These are phyloP conservation scores for Penicillium verrucosum DNA, from an alignment of 2,329 filamentous ascomycete species.

Conservation along the genomic window DNA sequence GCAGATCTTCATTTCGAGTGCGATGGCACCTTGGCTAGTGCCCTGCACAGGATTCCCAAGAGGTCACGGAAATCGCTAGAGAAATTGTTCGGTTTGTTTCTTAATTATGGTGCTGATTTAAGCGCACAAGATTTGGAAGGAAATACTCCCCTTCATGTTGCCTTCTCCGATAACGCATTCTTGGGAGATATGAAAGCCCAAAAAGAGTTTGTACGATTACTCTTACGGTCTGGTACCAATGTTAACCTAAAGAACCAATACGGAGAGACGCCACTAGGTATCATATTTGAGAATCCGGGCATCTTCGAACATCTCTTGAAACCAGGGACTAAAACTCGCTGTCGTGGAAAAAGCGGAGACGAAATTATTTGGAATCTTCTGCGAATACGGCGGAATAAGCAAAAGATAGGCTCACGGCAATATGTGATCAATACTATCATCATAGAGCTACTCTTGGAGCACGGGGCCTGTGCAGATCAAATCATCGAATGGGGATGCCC, in stretches of 20 bases:
- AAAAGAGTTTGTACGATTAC: not conserved
- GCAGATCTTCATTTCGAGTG: not conserved
- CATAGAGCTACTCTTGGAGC: not conserved
- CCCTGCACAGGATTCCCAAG: not conserved
- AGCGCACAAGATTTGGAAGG: not conserved
- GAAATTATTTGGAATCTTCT: not conserved
- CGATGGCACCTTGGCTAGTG: rapidly evolving
- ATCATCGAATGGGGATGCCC: too few relatives aligned
- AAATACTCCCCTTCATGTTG: not conserved
- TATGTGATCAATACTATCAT: not conserved
- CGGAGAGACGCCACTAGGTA: not conserved
- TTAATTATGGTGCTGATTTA: not conserved
- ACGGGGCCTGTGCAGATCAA: not conserved
- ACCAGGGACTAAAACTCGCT: not conserved
- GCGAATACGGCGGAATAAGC: not conserved
- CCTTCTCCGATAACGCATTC: not conserved
- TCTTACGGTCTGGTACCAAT: not conserved
- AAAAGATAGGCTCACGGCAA: not conserved
- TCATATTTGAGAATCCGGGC: not conserved
- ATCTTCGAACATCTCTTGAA: not conserved
- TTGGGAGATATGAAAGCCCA: not conserved
- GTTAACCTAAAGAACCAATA: not conserved
- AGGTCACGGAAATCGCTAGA: not conserved
- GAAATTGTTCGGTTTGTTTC: not conserved
- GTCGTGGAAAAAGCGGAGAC: not conserved